Conservation (phyloP, 2,329 filamentous ascomycete genomes). For the Podosphaera xanthii region DNA sequence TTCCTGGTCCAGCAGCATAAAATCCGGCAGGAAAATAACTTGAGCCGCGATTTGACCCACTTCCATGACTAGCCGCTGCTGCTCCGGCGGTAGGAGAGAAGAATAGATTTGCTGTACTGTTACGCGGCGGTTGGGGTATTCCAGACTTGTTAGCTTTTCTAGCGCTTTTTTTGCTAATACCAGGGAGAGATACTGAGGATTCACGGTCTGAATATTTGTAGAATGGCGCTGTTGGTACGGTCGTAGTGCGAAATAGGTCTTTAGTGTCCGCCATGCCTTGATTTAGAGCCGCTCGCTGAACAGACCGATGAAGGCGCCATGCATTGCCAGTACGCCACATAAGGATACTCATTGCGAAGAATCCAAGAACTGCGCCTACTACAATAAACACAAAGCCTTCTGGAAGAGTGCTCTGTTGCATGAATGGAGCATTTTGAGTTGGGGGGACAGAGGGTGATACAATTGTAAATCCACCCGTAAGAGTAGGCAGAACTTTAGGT, state of each 20-base stretch:
- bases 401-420: conserved; percentile 66
- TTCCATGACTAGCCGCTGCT: conserved; percentile 27
- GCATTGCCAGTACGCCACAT: conserved; percentile 74
- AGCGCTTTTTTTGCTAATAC: conserved; percentile 11
- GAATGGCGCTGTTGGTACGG: conserved; percentile 34
- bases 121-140: conserved; percentile 13
- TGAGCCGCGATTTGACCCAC: conserved; percentile 41
- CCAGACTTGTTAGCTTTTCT: conserved; percentile 18
- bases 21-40: conserved; percentile 78
- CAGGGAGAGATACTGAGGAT: conserved; percentile 13
- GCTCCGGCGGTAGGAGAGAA: conserved; percentile 76
- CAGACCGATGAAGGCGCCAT: conserved; percentile 77
- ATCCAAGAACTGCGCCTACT: conserved; percentile 70
- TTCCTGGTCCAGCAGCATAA: conserved; percentile 44
- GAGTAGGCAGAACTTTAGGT: conserved; percentile 23
- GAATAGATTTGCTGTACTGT: conserved; percentile 33
- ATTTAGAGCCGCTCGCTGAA: conserved; percentile 61
- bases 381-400: conserved; percentile 93
- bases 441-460: conserved; percentile 60
- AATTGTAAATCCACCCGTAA: conserved; percentile 35
- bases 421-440: conserved; percentile 67
- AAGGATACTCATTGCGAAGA: conserved; percentile 60
- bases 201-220: conserved; percentile 40
- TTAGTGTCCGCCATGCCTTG: conserved; percentile 51
- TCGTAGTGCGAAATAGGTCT: conserved; percentile 30